Evolutionary conservation across 2,329 filamentous ascomycete species (phyloP).

Genomic region (Phialophora chinensis): DNA sequence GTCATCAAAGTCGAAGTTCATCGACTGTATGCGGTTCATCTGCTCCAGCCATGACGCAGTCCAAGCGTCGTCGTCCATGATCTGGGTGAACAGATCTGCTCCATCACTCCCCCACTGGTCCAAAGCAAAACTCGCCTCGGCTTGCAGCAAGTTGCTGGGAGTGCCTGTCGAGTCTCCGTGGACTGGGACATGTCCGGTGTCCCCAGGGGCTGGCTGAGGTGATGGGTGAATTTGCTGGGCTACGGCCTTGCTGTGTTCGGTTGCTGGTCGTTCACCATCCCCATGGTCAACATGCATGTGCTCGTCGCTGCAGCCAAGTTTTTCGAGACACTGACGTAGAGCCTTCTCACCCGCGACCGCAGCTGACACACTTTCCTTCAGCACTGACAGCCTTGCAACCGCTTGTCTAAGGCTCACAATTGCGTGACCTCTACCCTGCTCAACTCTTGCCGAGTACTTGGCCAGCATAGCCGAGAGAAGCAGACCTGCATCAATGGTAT

Average conservation of each 20-base stretch:
- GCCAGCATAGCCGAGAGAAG: constrained; percentile 10
- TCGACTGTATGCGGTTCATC: background rate
- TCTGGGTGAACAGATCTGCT: background rate
- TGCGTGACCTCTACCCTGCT: background rate
- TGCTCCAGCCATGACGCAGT: background rate
- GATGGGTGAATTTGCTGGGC: no score
- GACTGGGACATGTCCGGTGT: background rate
- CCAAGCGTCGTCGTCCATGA: constrained; percentile 6
- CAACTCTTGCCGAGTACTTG: background rate
- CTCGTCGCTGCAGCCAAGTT: background rate
- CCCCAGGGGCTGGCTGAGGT: no score
- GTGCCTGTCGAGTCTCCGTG: background rate
- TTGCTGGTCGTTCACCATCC: background rate
- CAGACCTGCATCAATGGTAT: constrained; percentile 17
- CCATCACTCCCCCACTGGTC: background rate
- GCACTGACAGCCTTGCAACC: background rate
- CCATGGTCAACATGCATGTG: background rate
- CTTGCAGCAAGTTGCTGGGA: background rate
- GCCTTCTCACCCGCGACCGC: background rate
- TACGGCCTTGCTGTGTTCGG: background rate
- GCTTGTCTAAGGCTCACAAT: background rate
- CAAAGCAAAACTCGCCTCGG: background rate
- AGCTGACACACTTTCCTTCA: background rate
- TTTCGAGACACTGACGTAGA: background rate
- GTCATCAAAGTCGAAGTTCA: background rate